Percentiles rank a stretch among this genome's conserved stretches.
phyloP scores from a whole-genome alignment of 352 stramenopile species.

The Pythium dissotocum region DNA sequence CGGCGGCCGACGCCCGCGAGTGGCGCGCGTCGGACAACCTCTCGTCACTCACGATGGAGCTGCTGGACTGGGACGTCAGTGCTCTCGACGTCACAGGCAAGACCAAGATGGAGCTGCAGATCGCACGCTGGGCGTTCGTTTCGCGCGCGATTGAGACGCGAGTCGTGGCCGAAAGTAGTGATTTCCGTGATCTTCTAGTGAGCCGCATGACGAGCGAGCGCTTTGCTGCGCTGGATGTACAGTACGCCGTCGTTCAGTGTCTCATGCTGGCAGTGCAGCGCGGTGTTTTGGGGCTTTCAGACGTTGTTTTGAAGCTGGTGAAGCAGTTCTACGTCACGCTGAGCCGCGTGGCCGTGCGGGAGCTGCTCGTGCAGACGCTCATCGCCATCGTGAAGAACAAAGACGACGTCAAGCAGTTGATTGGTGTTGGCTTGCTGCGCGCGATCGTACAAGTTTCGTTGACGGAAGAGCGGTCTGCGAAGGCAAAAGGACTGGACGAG shows the following conservation, averaged over 20 bases:
- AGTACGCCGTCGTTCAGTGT: constrained; percentile 19
- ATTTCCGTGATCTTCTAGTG: constrained; percentile 2
- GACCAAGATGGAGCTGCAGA: constrained; percentile 17
- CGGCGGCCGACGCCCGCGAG: constrained; percentile 3
- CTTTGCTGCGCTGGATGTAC: constrained; percentile 29
- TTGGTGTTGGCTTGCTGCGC: constrained; percentile 42
- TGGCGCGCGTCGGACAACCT: constrained; percentile 8
- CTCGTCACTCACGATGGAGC: constrained; percentile 18
- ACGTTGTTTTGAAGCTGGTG: constrained; percentile 40
- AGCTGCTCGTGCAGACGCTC: constrained; percentile 38
- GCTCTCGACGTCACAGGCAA: constrained; percentile 14
- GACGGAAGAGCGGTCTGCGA: constrained; percentile 15
- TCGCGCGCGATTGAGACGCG: constrained; percentile 10
- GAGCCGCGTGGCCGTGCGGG: constrained; percentile 23
- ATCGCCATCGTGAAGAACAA: constrained; percentile 37
- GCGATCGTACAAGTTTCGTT: constrained; percentile 50
- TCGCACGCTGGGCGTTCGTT: constrained; percentile 20
- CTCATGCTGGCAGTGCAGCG: neutral
- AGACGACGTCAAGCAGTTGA: constrained; percentile 46
- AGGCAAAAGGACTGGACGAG: neutral
- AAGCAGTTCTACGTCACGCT: constrained; percentile 83
- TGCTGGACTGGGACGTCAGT: constrained; percentile 22
- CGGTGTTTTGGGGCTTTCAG: constrained; percentile 21
- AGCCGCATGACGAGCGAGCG: constrained; percentile 20
- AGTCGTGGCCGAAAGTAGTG: neutral